Evolutionary conservation across 371 early-diverging fungal species (phyloP), one percentile per base, ranked within the genome.

Genomic region (Mucor plumbeus): DNA sequence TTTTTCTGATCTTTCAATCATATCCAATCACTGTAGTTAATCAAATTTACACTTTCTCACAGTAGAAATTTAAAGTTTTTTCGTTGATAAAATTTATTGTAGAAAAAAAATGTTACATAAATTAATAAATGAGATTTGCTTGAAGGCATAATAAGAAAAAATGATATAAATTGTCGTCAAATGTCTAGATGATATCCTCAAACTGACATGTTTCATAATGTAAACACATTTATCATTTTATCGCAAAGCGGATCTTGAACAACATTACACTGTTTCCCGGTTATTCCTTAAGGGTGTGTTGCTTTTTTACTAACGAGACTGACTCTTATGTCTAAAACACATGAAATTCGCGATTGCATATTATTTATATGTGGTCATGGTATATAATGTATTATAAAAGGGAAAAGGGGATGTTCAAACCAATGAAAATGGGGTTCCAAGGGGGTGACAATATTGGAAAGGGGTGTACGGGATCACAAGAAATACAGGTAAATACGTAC

Each of bases 1-100:
- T 14, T 48, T 38, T 48, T 61, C 33, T 61, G 41, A 55, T 63
- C 56, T 54, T 33, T 63, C 15, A 41, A 63, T 43, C 43, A 31
- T 17, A 44, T 19, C 36, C 44, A 43, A 43, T 44, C 41, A 57
- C n/a, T 26, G 7, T 17, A 31, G 2, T 21, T 19, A 31, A 57
- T 44, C 35, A 10, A 21, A 7, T 35, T 4, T 19, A 26, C 21
- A 50, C 50, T 26, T 38, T 50, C 50, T 17, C 43, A 44, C 44
- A 17, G 21, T 26, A 50, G 10, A 48, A 47, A 8, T n/a, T 21
- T 48, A 21, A 10, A 48, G 48, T 17, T 48, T 19, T 6, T 26
- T 50, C 11, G 13, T 26, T 26, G 50, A 26, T 21, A 21, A 21
- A 19, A 50, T 11, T 21, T 50, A 19, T 44, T 17, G 38, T 38